Conservation (phyloP, 129 eudicot genomes). For the Lactuca saligna region DNA sequence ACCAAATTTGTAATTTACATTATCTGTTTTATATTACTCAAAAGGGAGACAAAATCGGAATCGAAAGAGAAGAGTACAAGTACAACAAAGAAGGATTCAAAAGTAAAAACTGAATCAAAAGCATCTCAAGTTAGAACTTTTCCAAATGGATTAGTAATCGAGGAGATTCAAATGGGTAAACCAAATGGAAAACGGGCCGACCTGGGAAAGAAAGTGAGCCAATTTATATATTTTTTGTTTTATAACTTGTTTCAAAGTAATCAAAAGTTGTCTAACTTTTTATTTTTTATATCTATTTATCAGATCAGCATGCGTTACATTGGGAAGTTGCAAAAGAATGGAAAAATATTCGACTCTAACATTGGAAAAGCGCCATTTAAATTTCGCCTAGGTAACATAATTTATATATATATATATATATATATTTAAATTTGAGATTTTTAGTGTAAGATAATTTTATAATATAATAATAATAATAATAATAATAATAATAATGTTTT, state of each 20-base stretch:
- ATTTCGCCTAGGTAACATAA: conserved; percentile 71
- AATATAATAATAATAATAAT: conserved; percentile 7
- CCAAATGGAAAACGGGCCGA: conserved; percentile 91
- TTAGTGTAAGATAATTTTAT: neutral
- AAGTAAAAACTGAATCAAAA: conserved; percentile 42
- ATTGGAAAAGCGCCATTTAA: conserved; percentile 75
- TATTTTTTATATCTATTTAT: neutral
- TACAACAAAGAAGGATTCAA: conserved; percentile 22
- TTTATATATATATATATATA: too few species aligned
- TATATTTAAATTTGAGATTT: neutral
- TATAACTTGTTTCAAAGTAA: conserved; percentile 1
- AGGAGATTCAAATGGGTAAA: conserved; percentile 81
- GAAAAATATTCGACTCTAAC: conserved; percentile 86
- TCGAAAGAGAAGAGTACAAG: conserved; percentile 34
- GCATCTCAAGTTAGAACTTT: conserved; percentile 66
- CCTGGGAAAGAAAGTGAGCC: conserved; percentile 72
- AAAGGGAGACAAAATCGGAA: conserved; percentile 20
- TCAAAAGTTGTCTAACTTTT: neutral
- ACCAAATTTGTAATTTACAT: neutral
- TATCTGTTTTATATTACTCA: conserved; percentile 16
- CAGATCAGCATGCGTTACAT: conserved; percentile 82
- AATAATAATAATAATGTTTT: conserved; percentile 2
- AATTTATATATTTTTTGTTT: neutral
- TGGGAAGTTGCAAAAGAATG: conserved; percentile 90
- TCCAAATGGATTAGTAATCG: conserved; percentile 78